Evolutionary conservation across 257 asterid species (phyloP).

Genomic region (Cynanchum wilfordii): DNA sequence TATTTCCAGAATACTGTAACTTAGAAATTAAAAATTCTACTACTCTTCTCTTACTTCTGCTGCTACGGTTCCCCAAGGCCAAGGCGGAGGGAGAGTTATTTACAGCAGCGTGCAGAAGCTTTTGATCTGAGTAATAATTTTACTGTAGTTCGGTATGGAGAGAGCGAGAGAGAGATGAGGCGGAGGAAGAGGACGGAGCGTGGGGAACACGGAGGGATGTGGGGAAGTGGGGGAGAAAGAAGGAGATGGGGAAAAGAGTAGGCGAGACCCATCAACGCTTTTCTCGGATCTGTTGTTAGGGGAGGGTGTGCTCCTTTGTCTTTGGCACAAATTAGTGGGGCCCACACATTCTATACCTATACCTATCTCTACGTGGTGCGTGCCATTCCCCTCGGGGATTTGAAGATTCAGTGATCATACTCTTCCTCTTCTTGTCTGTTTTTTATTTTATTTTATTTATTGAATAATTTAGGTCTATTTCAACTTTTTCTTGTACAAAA

Average conservation of each 20-base stretch:
- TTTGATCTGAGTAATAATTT: neutral
- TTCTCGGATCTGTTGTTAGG: slow-evolving; percentile 69
- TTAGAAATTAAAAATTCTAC: neutral
- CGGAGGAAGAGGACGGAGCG: neutral
- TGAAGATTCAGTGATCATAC: neutral
- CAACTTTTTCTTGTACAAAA: too few relatives aligned
- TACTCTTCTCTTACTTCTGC: too few relatives aligned
- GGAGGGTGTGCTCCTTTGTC: slow-evolving; percentile 25
- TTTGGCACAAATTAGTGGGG: slow-evolving; percentile 15
- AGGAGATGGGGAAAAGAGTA: neutral
- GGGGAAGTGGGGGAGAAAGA: neutral
- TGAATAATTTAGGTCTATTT: too few relatives aligned
- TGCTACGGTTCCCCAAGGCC: too few relatives aligned
- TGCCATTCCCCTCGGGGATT: neutral
- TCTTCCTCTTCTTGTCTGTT: neutral
- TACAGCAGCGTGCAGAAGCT: neutral
- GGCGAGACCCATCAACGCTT: slow-evolving; percentile 54
- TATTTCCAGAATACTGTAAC: neutral
- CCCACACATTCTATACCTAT: slow-evolving; percentile 7
- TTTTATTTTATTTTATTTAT: too few relatives aligned
- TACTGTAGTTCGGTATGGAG: neutral
- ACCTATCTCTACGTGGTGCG: neutral
- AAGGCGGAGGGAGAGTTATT: too few relatives aligned
- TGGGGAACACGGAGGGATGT: neutral
- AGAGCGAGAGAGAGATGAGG: neutral